Percentiles rank a stretch among this genome's conserved stretches.
These are phyloP conservation scores for Marchantia paleacea DNA, from an alignment of 225 moss, liverwort and hornwort genomes.

Conservation along the genomic window DNA sequence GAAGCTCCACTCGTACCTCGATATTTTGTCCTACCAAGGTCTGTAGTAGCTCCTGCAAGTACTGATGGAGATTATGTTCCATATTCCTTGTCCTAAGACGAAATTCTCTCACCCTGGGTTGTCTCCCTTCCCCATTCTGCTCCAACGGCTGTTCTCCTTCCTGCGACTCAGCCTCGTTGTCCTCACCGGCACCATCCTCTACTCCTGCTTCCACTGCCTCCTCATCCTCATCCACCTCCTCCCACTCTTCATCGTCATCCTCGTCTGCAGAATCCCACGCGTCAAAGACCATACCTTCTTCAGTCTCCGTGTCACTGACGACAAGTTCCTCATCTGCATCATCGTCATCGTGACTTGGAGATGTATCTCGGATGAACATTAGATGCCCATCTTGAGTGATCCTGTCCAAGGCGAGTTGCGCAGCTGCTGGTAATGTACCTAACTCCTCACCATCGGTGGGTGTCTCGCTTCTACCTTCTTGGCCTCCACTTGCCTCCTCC, in stretches of 20 bases:
- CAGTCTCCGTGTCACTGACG: constrained; percentile 47
- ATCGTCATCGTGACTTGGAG: constrained; percentile 39
- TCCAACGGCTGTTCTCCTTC: constrained; percentile 40
- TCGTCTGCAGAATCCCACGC: constrained; percentile 55
- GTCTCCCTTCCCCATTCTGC: constrained; percentile 36
- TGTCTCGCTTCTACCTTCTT: constrained; percentile 29
- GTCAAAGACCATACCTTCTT: constrained; percentile 53
- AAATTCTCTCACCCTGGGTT: constrained; percentile 39
- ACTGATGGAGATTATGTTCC: constrained; percentile 51
- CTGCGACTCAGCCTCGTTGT: constrained; percentile 31
- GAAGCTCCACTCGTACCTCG: constrained; percentile 53
- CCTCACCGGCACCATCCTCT: constrained; percentile 35
- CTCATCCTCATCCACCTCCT: constrained; percentile 54
- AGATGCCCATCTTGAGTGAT: constrained; percentile 36
- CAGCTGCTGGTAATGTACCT: constrained; percentile 15
- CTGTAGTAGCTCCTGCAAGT: constrained; percentile 52
- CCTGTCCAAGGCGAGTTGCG: constrained; percentile 33
- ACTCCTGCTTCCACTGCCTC: constrained; percentile 33
- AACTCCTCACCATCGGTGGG: constrained; percentile 28
- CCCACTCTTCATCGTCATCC: constrained; percentile 54
- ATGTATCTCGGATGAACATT: constrained; percentile 35
- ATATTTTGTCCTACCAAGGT: constrained; percentile 55
- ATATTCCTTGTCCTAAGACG: constrained; percentile 51
- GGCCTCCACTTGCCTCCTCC: constrained; percentile 23
- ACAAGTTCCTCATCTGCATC: constrained; percentile 44